A percentile compares a stretch with the other conserved stretches of the same genome.
phyloP scores from a whole-genome alignment of 192 early-diverging fungal genomes.

The Backusella australiensis region DNA sequence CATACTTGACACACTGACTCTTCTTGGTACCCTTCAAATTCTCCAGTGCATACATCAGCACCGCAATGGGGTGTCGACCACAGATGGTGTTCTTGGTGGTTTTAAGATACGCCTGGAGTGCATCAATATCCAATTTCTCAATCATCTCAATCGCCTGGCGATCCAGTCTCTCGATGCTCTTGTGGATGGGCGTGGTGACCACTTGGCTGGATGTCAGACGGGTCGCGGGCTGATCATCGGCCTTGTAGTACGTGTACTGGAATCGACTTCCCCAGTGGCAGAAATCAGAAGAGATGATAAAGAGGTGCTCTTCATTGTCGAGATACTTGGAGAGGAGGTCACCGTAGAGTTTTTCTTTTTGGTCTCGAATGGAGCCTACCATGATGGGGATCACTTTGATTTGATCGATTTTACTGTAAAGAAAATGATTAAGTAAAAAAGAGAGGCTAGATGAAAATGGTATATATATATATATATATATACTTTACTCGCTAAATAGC shows the following conservation, averaged over 20 bases:
- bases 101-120: slow-evolving; percentile 69
- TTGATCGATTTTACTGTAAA: slow-evolving; percentile 43
- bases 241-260: slow-evolving; percentile 67
- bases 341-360: slow-evolving; percentile 68
- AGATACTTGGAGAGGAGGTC: slow-evolving; percentile 75
- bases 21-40: slow-evolving; percentile 24
- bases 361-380: slow-evolving; percentile 69
- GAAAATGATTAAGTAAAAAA: no score
- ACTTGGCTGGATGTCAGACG: slow-evolving; percentile 3
- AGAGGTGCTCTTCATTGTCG: slow-evolving; percentile 63
- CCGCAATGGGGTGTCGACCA: slow-evolving; percentile 86
- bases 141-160: slow-evolving; percentile 78
- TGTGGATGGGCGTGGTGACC: slow-evolving; percentile 57
- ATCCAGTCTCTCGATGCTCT: slow-evolving; percentile 81
- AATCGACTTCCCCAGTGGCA: slow-evolving; percentile 97
- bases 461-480: not conserved
- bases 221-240: slow-evolving; percentile 12
- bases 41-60: slow-evolving; percentile 72
- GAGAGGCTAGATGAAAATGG: no score
- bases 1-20: slow-evolving; percentile 79
- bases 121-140: slow-evolving; percentile 54
- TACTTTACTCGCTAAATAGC: slow-evolving; percentile 65
- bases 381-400: slow-evolving; percentile 87
- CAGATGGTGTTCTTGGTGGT: slow-evolving; percentile 92
- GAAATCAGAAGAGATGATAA: slow-evolving; percentile 97